phyloP scores from a whole-genome alignment of 1,284 basidiomycete species.

The Boletus sp. region DNA sequence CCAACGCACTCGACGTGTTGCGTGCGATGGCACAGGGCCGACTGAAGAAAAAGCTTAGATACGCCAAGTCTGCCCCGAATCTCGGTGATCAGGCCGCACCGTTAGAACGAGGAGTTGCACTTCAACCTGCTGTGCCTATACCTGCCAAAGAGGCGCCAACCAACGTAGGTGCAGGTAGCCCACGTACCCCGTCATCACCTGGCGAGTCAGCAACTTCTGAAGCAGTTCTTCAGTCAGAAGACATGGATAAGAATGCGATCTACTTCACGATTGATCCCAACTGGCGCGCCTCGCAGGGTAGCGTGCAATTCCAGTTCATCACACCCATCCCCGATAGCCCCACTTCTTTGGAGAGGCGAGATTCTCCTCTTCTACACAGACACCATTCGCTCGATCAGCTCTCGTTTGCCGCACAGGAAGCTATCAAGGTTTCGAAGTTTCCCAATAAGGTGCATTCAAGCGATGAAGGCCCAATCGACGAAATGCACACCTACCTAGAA shows the following conservation, averaged over 20 bases:
- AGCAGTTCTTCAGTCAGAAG: neutral
- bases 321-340: conserved; percentile 26
- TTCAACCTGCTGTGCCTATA: neutral
- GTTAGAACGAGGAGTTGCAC: neutral
- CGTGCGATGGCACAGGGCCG: conserved; percentile 15
- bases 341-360: conserved; percentile 10
- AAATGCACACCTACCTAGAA: conserved; percentile 25
- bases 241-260: conserved; percentile 22
- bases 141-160: neutral
- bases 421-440: neutral
- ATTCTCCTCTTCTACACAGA: conserved; percentile 28
- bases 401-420: conserved; percentile 3
- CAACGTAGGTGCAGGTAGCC: neutral
- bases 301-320: conserved; percentile 22
- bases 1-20: conserved; percentile 7
- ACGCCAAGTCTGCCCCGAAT: conserved; percentile 29
- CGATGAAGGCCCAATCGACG: conserved; percentile 18
- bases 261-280: conserved; percentile 31
- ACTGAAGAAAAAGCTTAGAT: conserved; percentile 23
- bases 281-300: conserved; percentile 23
- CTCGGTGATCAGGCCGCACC: conserved; percentile 12
- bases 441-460: neutral
- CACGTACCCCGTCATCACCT: neutral
- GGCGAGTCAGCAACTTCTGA: neutral
- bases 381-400: conserved; percentile 25